phyloP scores from a whole-genome alignment of 352 stramenopile species.

The Phytophthora vignae region DNA sequence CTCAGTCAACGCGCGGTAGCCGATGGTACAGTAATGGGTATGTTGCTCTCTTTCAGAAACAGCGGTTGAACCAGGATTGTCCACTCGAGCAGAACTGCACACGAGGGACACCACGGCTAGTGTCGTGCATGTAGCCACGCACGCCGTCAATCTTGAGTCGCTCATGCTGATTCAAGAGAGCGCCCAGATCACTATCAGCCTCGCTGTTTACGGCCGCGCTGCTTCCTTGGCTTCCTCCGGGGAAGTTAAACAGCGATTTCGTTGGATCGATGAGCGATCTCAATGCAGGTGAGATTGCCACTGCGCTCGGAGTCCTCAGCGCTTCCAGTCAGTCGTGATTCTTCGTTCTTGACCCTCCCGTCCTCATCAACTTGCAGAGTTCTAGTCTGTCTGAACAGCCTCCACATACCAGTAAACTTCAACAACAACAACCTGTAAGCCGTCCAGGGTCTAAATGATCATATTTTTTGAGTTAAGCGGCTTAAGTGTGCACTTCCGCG shows the following conservation, averaged over 20 bases:
- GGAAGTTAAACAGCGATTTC: constrained; percentile 17
- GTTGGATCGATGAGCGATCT: constrained; percentile 33
- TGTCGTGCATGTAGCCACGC: too few species aligned
- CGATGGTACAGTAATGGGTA: background rate
- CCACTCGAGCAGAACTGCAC: too few species aligned
- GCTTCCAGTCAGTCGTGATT: too few species aligned
- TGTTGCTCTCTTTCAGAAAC: constrained; percentile 12
- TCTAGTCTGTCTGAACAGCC: too few species aligned
- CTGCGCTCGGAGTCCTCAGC: too few species aligned
- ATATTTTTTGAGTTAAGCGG: background rate
- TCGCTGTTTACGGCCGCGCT: constrained; percentile 20
- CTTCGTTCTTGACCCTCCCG: too few species aligned
- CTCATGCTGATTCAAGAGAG: too few species aligned
- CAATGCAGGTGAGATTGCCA: constrained; percentile 3
- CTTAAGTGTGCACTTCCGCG: background rate
- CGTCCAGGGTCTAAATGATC: background rate
- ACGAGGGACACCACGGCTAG: too few species aligned
- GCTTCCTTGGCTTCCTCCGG: constrained; percentile 4
- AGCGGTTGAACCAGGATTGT: too few species aligned
- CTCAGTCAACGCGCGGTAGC: background rate
- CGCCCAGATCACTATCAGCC: constrained; percentile 28
- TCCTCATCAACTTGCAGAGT: too few species aligned
- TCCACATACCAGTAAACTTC: background rate
- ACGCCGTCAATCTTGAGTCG: too few species aligned
- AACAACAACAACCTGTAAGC: background rate